Base-by-base conservation (phyloP, 495 filamentous ascomycete genomes). In the Aspergillus sparsus region DNA sequence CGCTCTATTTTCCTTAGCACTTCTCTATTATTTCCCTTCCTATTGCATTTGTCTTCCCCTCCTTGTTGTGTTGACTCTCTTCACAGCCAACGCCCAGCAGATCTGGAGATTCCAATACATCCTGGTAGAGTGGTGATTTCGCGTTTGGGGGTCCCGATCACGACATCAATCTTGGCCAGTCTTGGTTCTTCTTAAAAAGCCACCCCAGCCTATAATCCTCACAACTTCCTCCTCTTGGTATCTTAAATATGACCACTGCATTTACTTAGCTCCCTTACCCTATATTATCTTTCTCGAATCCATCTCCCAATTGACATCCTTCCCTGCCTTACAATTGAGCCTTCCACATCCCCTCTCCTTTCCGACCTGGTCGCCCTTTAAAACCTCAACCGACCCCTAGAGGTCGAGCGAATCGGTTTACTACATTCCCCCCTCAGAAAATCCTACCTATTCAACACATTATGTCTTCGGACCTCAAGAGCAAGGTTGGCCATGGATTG, bases 401-500 rank as follows among this genome's bases (percentile, higher is more conserved):
- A 46, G 57, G 39, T 53, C 57, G 16, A 53, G n/a, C n/a, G 18
- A 42, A 47, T n/a, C 44, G 34, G 36, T 21, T 41, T 31, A 15
- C 39, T 16, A 35, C n/a, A 11, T 1, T 32, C 49, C 13, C 13
- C 7, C 6, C 10, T 18, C 44, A 47, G 15, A 15, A 6, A 7
- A 8, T 15, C 44, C 44, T n/a, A 41, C 37, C 3, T n/a, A 7
- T 47, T 10, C 27, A 9, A 35, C 34, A 50, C 53, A 68, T 52
- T 62, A 82, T 81, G 79, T 57, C 74, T 50, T 62, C 68, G 50
- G 75, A 74, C 21, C 59, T 66, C 7, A 44, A 73, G 31, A 76
- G 82, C 59, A 87, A 88, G 71, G 54, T 89, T 58, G 87, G 91
- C 69, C 88, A 87, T 66, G 74, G 76, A 53, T 71, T 94, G 71